Percentiles rank a stretch among this genome's conserved stretches.
These are phyloP conservation scores for Lachancea kluyveri DNA, from an alignment of 805 yeast species.

Conservation along the genomic window DNA sequence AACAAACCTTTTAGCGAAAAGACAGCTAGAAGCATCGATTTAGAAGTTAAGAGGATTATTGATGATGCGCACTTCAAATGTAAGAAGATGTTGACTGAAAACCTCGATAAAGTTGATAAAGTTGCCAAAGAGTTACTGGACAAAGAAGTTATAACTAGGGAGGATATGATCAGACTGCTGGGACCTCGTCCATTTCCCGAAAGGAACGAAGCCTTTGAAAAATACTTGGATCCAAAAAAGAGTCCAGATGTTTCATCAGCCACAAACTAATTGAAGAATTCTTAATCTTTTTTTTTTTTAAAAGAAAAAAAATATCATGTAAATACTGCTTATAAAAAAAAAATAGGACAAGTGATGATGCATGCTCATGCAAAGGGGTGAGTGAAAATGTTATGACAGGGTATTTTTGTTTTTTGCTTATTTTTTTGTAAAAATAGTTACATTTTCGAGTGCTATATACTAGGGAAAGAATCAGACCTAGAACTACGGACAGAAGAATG, in stretches of 20 bases:
- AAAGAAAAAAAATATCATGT: slow-evolving; percentile 3
- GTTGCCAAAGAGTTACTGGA: slow-evolving; percentile 82
- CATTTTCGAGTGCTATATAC: too few species aligned
- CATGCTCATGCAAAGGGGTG: too few species aligned
- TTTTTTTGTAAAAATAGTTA: too few species aligned
- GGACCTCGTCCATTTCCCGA: slow-evolving; percentile 94
- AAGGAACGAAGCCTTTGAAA: slow-evolving; percentile 86
- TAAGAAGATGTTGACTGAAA: slow-evolving; percentile 55
- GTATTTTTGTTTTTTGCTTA: too few species aligned
- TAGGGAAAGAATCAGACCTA: too few species aligned
- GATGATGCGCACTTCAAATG: slow-evolving; percentile 70
- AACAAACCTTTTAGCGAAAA: slow-evolving; percentile 87
- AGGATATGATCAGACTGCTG: slow-evolving; percentile 83
- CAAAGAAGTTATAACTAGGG: slow-evolving; percentile 90
- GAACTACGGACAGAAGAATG: too few species aligned
- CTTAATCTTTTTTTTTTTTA: slow-evolving; percentile 3
- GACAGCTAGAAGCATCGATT: slow-evolving; percentile 74
- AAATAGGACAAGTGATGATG: too few species aligned
- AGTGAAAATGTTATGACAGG: too few species aligned
- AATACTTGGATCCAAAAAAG: slow-evolving; percentile 52
- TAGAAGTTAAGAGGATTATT: slow-evolving; percentile 75
- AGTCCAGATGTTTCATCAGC: slow-evolving; percentile 10
- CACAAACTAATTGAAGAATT: slow-evolving; percentile 7
- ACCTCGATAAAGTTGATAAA: slow-evolving; percentile 63
- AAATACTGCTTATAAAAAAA: too few species aligned